These are phyloP conservation scores for Lupinus albus DNA, from an alignment of 306 rosid species.

Conservation along the genomic window DNA sequence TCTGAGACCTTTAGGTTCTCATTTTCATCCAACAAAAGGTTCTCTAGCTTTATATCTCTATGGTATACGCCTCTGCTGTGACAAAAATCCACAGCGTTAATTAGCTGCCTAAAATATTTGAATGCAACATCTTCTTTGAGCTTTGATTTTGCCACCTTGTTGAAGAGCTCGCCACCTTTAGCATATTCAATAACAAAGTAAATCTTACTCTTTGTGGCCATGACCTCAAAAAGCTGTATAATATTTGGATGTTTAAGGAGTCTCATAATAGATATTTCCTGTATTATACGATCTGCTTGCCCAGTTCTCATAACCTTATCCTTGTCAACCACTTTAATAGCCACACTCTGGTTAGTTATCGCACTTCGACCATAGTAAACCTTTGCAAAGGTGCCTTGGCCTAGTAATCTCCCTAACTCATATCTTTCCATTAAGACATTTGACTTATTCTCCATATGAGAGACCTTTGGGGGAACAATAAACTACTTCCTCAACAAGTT, in stretches of 20 bases:
- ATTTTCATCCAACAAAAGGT: slow-evolving; percentile 58
- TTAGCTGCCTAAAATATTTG: slow-evolving; percentile 53
- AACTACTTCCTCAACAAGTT: slow-evolving; percentile 29
- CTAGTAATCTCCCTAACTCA: slow-evolving; percentile 57
- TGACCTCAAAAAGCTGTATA: slow-evolving; percentile 55
- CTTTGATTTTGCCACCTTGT: slow-evolving; percentile 48
- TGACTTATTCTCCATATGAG: slow-evolving; percentile 48
- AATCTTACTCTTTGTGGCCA: slow-evolving; percentile 59
- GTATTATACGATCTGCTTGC: slow-evolving; percentile 41
- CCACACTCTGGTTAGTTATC: slow-evolving; percentile 48
- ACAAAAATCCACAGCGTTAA: slow-evolving; percentile 60
- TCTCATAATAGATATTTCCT: slow-evolving; percentile 58
- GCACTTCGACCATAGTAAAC: slow-evolving; percentile 54
- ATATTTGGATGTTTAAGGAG: slow-evolving; percentile 53
- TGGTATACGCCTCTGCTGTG: slow-evolving; percentile 67
- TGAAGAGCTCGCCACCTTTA: slow-evolving; percentile 60
- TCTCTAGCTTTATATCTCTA: slow-evolving; percentile 65
- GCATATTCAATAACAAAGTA: slow-evolving; percentile 58
- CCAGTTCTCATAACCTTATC: slow-evolving; percentile 45
- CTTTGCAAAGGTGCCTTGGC: slow-evolving; percentile 62
- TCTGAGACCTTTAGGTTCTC: slow-evolving; percentile 55
- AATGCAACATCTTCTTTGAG: slow-evolving; percentile 56
- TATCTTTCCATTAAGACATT: slow-evolving; percentile 55
- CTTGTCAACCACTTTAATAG: slow-evolving; percentile 56
- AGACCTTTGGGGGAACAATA: slow-evolving; percentile 29